Percentiles rank a stretch among this genome's conserved stretches.
These are phyloP conservation scores for Zygosaccharomyces pseudorouxii DNA, from an alignment of 805 yeast genomes.

Conservation along the genomic window DNA sequence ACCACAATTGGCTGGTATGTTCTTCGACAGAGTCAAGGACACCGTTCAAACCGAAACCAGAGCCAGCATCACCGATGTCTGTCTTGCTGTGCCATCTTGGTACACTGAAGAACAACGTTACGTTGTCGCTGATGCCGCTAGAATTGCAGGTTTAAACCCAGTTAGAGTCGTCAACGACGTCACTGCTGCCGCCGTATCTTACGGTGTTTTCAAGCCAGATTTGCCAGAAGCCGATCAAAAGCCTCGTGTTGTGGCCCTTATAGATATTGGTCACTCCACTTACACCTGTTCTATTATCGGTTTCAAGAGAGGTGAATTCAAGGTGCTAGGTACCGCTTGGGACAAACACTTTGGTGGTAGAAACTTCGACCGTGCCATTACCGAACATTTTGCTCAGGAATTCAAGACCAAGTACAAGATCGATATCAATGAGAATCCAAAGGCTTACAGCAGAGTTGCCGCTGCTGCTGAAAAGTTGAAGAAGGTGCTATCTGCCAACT, in stretches of 20 bases:
- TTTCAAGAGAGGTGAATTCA: conserved; percentile 93
- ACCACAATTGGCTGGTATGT: conserved; percentile 92
- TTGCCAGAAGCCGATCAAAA: conserved; percentile 79
- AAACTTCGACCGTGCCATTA: conserved; percentile 88
- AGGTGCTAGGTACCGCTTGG: conserved; percentile 84
- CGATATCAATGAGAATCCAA: conserved; percentile 84
- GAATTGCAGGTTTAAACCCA: conserved; percentile 95
- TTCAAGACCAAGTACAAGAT: conserved; percentile 90
- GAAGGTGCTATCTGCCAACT: conserved; percentile 94
- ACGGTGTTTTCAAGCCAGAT: conserved; percentile 97
- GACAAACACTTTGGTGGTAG: conserved; percentile 99
- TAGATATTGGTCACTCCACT: conserved; percentile 96
- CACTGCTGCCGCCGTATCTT: conserved; percentile 98
- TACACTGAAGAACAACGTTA: conserved; percentile 95
- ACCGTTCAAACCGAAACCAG: conserved; percentile 79
- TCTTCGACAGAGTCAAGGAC: conserved; percentile 81
- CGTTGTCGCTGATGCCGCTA: conserved; percentile 91
- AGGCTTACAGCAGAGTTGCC: conserved; percentile 90
- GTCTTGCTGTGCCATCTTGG: conserved; percentile 95
- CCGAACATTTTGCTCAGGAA: conserved; percentile 91
- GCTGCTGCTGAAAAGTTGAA: conserved; percentile 89
- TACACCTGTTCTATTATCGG: conserved; percentile 87
- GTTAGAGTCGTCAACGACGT: conserved; percentile 96
- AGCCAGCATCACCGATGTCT: conserved; percentile 73
- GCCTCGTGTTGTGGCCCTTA: conserved; percentile 83